Evolutionary conservation across 2,329 filamentous ascomycete species (phyloP).

Genomic region (Claviceps humidiphila): DNA sequence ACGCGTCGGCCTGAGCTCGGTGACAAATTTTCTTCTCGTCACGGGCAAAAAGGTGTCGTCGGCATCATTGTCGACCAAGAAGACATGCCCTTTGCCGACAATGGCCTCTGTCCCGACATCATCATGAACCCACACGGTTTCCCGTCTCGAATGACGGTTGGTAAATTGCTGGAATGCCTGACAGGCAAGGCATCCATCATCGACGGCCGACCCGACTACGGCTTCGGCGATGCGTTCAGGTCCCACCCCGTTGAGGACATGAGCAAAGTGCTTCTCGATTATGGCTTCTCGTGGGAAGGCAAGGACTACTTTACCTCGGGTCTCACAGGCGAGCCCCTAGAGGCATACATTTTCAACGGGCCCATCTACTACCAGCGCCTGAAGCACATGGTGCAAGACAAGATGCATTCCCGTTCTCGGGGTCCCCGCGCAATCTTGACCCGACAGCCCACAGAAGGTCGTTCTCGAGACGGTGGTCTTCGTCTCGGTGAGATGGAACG

Average conservation of each 20-base stretch:
- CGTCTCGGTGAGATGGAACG: conserved; percentile 97
- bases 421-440: conserved; percentile 87
- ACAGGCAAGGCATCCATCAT: conserved; percentile 89
- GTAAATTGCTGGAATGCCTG: conserved; percentile 90
- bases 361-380: conserved; percentile 99
- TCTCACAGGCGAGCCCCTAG: conserved; percentile 84
- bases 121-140: conserved; percentile 99
- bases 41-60: conserved; percentile 96
- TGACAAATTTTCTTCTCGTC: conserved; percentile 96
- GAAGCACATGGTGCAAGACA: conserved; percentile 99
- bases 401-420: conserved; percentile 92
- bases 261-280: conserved; percentile 67
- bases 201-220: conserved; percentile 75
- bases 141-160: conserved; percentile 97
- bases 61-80: conserved; percentile 94
- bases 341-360: conserved; percentile 95
- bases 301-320: conserved; percentile 95
- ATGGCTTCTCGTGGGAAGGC: conserved; percentile 92
- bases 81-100: conserved; percentile 91
- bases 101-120: conserved; percentile 86
- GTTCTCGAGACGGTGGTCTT: conserved; percentile 81
- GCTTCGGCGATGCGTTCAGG: conserved; percentile 68
- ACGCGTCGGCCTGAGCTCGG: conserved; percentile 89
- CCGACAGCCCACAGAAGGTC: conserved; percentile 89
- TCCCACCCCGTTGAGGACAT: conserved; percentile 78